Conservation (phyloP, 208 protist genomes). For the Trichomonas tenax region DNA sequence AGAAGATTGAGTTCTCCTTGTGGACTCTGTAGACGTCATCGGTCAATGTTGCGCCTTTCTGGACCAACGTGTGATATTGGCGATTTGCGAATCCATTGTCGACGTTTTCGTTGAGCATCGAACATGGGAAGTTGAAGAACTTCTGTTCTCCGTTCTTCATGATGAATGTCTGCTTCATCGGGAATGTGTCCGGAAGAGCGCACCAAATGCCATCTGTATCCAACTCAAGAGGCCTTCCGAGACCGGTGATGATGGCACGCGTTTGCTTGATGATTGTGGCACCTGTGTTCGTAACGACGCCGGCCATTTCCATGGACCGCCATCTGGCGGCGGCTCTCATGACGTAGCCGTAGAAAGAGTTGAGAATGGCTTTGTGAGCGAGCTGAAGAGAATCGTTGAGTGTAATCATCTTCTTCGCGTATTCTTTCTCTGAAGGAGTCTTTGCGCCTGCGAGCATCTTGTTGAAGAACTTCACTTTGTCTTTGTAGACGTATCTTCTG, state of each 20-base stretch:
- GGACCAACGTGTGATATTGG: slow-evolving; percentile 77
- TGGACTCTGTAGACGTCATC: slow-evolving; percentile 29
- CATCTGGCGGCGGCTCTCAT: slow-evolving; percentile 48
- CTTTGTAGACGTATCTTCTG: slow-evolving; percentile 96
- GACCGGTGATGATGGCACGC: slow-evolving; percentile 75
- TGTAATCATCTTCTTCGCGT: slow-evolving; percentile 67
- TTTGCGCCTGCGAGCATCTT: not conserved
- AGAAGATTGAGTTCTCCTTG: slow-evolving; percentile 93
- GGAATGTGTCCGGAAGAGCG: slow-evolving; percentile 84
- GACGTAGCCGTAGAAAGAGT: slow-evolving; percentile 97
- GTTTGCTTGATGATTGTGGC: slow-evolving; percentile 95
- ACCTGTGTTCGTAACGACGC: slow-evolving; percentile 86
- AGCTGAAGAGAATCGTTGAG: slow-evolving; percentile 99
- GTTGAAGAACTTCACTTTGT: slow-evolving; percentile 27
- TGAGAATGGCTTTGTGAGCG: slow-evolving; percentile 94
- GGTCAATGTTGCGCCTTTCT: not conserved
- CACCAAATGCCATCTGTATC: slow-evolving; percentile 99
- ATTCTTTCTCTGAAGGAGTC: slow-evolving; percentile 13
- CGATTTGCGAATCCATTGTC: slow-evolving; percentile 85
- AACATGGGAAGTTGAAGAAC: slow-evolving; percentile 78
- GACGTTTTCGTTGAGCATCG: slow-evolving; percentile 96
- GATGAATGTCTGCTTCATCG: slow-evolving; percentile 78
- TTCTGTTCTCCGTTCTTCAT: not conserved
- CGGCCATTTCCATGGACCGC: slow-evolving; percentile 99
- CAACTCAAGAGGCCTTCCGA: slow-evolving; percentile 94